Evolutionary conservation across 2,329 filamentous ascomycete species (phyloP), one percentile per base, ranked within the genome.

Genomic region (Beauveria varroae): DNA sequence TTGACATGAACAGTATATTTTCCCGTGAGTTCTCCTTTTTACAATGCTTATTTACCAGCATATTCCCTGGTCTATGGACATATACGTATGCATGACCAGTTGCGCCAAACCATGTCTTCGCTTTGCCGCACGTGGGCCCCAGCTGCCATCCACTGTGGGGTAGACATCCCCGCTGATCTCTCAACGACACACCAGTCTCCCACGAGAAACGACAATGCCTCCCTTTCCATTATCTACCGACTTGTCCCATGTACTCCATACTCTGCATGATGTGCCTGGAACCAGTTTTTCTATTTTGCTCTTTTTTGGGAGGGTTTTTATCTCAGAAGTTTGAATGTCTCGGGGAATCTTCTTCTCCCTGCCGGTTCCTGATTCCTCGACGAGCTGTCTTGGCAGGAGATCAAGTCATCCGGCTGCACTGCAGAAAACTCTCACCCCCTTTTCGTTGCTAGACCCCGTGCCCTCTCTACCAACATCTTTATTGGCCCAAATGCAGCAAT

Each of bases 111-210:
- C 64, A 56, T 63, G 64, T 63, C 67, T 68, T 67, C 68, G 63
- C 44, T 61, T 66, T 65, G 56, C 63, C 58, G 67, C 69, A 70
- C 68, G 69, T 70, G 68, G 68, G 67, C 55, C 62, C 58, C 24
- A 24, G 20, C 22, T 7, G 30, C 50, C 47, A 49, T 30, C 46
- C 44, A 37, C 56, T 58, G 46, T 51, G 56, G 56, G 46, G 56
- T 5, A 26, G 12, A 37, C 34, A 16, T 37, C 12, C 34, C 34
- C 34, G 34, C 34, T 37, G 34, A 37, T 14, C 34, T 37, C 30
- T 18, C 49, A 34, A 57, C 37, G 55, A 49, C 30, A 37, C 12
- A 37, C 34, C 12, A 37, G 34, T 37, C 34, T 37, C 34, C 6
- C 34, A 37, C 34, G 12, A 37, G 34, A 5, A 14, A 37, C 34